A percentile compares a stretch with the other conserved stretches of the same genome.
Evolutionary conservation across 2,329 filamentous ascomycete genomes (phyloP).

Genomic region (Trichophyton rubrum): DNA sequence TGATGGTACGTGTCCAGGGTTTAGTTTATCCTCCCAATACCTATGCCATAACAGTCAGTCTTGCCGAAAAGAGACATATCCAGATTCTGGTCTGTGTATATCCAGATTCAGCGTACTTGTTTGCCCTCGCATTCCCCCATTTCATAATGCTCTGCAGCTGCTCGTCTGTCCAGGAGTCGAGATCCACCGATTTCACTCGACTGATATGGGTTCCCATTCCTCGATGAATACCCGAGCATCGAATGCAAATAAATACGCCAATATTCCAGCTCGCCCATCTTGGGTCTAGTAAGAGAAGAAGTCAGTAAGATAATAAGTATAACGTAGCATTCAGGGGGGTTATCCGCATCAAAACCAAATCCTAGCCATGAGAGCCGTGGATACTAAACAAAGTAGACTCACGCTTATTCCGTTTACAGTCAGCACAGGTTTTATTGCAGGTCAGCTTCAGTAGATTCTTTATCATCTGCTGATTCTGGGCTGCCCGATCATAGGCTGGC

Average conservation of each 20-base stretch:
- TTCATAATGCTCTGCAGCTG: slow-evolving; percentile 84
- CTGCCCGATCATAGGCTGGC: slow-evolving; percentile 70
- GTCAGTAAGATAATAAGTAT: neutral
- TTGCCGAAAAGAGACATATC: slow-evolving; percentile 11
- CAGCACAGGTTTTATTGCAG: slow-evolving; percentile 89
- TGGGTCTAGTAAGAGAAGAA: slow-evolving; percentile 50
- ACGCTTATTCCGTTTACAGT: slow-evolving; percentile 99
- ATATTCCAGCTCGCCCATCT: slow-evolving; percentile 99
- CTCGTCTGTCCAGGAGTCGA: slow-evolving; percentile 97
- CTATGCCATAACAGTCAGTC: slow-evolving; percentile 22
- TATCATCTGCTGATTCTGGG: slow-evolving; percentile 85
- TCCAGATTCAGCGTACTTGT: slow-evolving; percentile 51
- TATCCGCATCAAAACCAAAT: neutral
- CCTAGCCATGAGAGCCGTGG: neutral
- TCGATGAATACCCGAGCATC: slow-evolving; percentile 95
- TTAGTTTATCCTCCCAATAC: slow-evolving; percentile 92
- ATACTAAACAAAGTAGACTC: slow-evolving; percentile 26
- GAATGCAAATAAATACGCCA: slow-evolving; percentile 93
- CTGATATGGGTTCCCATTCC: slow-evolving; percentile 99
- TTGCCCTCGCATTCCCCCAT: slow-evolving; percentile 93
- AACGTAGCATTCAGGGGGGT: neutral
- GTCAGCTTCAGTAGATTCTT: slow-evolving; percentile 93
- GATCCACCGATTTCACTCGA: slow-evolving; percentile 92
- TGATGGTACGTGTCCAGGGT: slow-evolving; percentile 78
- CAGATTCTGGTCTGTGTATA: slow-evolving; percentile 13